Conservation (phyloP, 257 asterid genomes). For the Nicotiana tomentosiformis region DNA sequence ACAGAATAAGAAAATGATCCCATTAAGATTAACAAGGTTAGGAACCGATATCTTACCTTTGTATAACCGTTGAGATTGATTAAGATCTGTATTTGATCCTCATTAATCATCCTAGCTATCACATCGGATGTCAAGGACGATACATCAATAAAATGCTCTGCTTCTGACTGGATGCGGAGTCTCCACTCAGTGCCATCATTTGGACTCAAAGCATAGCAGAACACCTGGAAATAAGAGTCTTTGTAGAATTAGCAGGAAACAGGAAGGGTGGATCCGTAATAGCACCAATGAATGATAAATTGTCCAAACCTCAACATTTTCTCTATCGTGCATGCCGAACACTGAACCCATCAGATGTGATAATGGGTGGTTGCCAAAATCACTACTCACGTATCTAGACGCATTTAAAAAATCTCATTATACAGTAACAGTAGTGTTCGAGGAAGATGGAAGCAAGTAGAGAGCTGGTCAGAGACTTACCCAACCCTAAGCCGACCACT, state of each 20-base stretch:
- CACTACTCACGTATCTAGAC: slow-evolving; percentile 93
- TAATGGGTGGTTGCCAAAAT: slow-evolving; percentile 95
- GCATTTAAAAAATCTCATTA: background rate
- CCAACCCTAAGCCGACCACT: slow-evolving; percentile 78
- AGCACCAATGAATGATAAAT: background rate
- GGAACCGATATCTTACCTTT: slow-evolving; percentile 38
- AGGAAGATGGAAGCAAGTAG: background rate
- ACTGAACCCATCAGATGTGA: slow-evolving; percentile 99
- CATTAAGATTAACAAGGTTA: background rate
- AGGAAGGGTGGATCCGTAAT: background rate
- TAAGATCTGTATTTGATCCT: slow-evolving; percentile 88
- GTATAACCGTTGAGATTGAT: slow-evolving; percentile 97
- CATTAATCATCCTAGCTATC: slow-evolving; percentile 90
- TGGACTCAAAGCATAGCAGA: slow-evolving; percentile 94
- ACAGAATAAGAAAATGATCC: background rate
- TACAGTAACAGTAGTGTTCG: background rate
- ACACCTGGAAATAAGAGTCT: slow-evolving; percentile 44
- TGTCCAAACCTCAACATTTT: slow-evolving; percentile 75
- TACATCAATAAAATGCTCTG: slow-evolving; percentile 92
- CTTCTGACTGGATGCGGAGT: slow-evolving; percentile 79
- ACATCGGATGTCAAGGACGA: slow-evolving; percentile 86
- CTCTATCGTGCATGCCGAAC: slow-evolving; percentile 86
- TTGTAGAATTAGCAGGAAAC: background rate
- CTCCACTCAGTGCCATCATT: slow-evolving; percentile 99
- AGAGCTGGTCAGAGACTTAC: slow-evolving; percentile 31